Base-by-base conservation (phyloP, 2,329 filamentous ascomycete genomes). In the Pseudonectria foliicola region DNA sequence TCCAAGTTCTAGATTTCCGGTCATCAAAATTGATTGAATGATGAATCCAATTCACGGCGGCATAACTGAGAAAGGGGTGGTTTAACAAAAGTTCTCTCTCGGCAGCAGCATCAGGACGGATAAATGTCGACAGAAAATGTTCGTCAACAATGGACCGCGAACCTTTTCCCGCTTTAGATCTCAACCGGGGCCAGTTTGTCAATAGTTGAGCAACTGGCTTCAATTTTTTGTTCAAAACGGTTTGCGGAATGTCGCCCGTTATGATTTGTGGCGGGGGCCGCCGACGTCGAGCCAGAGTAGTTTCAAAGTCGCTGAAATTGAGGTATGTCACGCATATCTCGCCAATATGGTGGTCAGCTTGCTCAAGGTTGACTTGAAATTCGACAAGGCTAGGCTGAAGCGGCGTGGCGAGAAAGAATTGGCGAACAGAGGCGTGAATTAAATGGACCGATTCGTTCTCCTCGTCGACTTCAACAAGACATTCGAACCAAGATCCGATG, bases 261-360 rank as follows among this genome's bases (percentile, higher is more conserved):
- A 6, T 25, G 12, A 35, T 29, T 4, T 7, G n/a, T 3, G 7
- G 33, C 7, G 7, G 21, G 8, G 35, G 33, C 16, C n/a, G 29
- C 2, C 13, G 12, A 25, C 33, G 25, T 16, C 18, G 24, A 11
- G 37, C 38, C 12, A 60, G 4, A 7, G 55, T 43, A 3, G 48
- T 55, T 33, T 63, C 53, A 26, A 66, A 66, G 27, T 64, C 58
- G 25, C 52, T 57, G 32, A 62, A 62, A 8, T 56, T 42, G 13
- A 67, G 55, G 39, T 66, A 67, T 0, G 60, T 61, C 11, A 63
- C 29, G 39, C 62, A 65, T 29, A 61, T 52, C 23, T 62, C 55
- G 3, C 59, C 59, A 27, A 59, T 35, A 6, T 48, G 30, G 18
- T 52, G 45, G 34, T 65, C 46, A 2, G 46, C 51, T 11, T 52